Base-by-base conservation (phyloP, 495 filamentous ascomycete species). In the Podospora australis region DNA sequence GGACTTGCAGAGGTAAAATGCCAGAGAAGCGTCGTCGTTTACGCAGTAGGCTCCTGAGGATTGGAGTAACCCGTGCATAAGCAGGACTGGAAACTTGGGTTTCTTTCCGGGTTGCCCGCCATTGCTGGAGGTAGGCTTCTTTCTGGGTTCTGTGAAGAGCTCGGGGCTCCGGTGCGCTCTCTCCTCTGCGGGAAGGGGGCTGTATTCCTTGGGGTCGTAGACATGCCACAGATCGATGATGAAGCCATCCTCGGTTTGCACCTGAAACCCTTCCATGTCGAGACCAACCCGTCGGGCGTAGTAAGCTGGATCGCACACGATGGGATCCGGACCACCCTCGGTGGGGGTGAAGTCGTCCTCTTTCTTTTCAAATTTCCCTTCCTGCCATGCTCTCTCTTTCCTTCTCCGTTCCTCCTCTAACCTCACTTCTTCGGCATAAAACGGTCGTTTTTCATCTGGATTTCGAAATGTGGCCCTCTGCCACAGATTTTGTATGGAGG, bases 221-320 rank as follows among this genome's bases (percentile, higher is more conserved):
- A 97, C 72, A 62, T 96, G 91, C 81, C 86, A 92, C 1, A 97
- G 70, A 14, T 81, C 76, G 47, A 97, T 84, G 51, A 96, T 78
- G 60, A 95, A 96, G 4, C 91, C 92, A 58, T 97, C 91, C 64
- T 96, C 91, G 0, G 92, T 97, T 64, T 95, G 81, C 0, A 96
- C 89, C 28, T 86, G 72, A 58, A 86, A 89, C 17, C 76, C 78
- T 58, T 96, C 92, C 14, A 87, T 79, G 49, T 96, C 88, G 4
- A 97, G 74, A 6, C 91, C 92, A 1, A 96, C 91, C 13, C 90
- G 70, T 28, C 87, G 73, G 0, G 91, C 91, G 62, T 97, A 97
- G 60, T 96, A 94, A 4, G 77, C 76, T 8, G 90, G 79, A 63
- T 96, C 85, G 58, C 83, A 87, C 7, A 87, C 60, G 3, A 96